phyloP scores from a whole-genome alignment of 345 rosid species.

The Arabis alpina region DNA sequence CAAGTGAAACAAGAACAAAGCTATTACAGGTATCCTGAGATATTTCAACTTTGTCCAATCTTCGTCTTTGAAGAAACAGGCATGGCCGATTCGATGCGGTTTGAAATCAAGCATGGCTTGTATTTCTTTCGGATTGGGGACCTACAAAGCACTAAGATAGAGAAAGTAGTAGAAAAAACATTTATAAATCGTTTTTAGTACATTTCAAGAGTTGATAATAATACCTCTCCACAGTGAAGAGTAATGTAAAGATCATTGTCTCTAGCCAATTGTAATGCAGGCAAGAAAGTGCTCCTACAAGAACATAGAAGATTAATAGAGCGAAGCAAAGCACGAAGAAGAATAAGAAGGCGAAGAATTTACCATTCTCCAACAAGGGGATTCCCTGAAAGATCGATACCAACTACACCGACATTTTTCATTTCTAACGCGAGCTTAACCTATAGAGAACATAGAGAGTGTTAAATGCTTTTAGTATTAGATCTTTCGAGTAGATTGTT shows the following conservation, averaged over 20 bases:
- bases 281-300: constrained; percentile 78
- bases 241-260: constrained; percentile 77
- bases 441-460: constrained; percentile 37
- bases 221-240: constrained; percentile 98
- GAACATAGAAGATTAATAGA: constrained; percentile 9
- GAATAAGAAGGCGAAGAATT: not conserved
- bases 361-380: constrained; percentile 93
- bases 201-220: constrained; percentile 34
- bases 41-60: constrained; percentile 70
- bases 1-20: not conserved
- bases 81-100: constrained; percentile 93
- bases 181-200: constrained; percentile 28
- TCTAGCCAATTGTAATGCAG: constrained; percentile 74
- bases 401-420: constrained; percentile 77
- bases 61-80: constrained; percentile 66
- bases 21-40: constrained; percentile 64
- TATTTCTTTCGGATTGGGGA: constrained; percentile 80
- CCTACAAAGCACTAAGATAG: constrained; percentile 78
- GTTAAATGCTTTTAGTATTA: too few relatives aligned
- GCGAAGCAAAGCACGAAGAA: not conserved
- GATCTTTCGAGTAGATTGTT: not conserved
- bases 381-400: constrained; percentile 97
- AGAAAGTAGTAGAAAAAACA: constrained; percentile 41
- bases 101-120: constrained; percentile 81
- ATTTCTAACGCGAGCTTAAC: constrained; percentile 89